A percentile compares a stretch with the other conserved stretches of the same genome.
Evolutionary conservation across 2,329 filamentous ascomycete genomes (phyloP).

Genomic region (Pseudocercospora cruenta): DNA sequence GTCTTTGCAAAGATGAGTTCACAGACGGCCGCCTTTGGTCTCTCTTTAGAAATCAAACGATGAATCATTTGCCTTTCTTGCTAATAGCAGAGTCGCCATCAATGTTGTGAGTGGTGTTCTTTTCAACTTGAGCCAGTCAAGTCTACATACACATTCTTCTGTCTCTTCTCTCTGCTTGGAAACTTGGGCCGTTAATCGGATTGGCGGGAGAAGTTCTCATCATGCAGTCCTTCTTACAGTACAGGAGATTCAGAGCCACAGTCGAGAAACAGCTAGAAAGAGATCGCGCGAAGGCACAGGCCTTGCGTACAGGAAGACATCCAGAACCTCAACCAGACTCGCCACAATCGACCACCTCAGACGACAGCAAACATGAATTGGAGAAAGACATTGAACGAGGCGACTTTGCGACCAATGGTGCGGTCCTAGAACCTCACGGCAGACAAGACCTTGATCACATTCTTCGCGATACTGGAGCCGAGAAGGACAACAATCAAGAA

Average conservation of each 20-base stretch:
- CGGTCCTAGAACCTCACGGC: not conserved
- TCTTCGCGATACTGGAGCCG: constrained; percentile 9
- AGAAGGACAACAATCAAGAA: constrained; percentile 17
- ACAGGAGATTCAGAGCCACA: constrained; percentile 30
- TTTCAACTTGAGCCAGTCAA: not conserved
- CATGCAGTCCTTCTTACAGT: constrained; percentile 33
- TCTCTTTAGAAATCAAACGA: not conserved
- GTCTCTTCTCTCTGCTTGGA: not conserved
- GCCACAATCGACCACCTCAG: constrained; percentile 20
- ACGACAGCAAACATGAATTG: constrained; percentile 29
- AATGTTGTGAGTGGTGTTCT: not conserved
- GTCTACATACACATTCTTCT: not conserved
- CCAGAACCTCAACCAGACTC: constrained; percentile 9
- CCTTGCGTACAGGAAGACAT: constrained; percentile 2
- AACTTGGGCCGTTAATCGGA: not conserved
- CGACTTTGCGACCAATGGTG: constrained; percentile 9
- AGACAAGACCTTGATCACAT: not conserved
- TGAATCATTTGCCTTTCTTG: not conserved
- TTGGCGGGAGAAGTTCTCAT: not conserved
- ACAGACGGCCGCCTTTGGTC: not conserved
- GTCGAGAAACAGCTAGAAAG: constrained; percentile 32
- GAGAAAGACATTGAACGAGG: constrained; percentile 26
- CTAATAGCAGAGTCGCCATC: not conserved
- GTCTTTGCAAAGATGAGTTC: not conserved
- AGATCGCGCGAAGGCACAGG: constrained; percentile 27